Conservation (phyloP, 2,329 filamentous ascomycete species). For the Penicillium palitans region DNA sequence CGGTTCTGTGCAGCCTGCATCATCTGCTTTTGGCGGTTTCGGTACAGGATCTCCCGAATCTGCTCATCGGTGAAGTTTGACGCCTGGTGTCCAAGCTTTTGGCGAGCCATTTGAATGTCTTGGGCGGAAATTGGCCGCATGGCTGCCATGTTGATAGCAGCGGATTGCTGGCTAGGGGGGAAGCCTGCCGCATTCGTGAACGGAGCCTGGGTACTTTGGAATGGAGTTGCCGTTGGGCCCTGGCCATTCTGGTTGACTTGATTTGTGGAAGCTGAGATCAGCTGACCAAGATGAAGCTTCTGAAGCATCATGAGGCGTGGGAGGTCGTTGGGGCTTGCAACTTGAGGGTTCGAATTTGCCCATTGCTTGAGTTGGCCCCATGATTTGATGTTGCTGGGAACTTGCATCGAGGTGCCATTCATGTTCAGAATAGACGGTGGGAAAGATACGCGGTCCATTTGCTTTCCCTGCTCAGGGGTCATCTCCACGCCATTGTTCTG, state of each 20-base stretch:
- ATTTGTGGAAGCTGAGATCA: conserved; percentile 36
- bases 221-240: conserved; percentile 22
- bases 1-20: conserved; percentile 36
- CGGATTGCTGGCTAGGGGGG: conserved; percentile 31
- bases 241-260: conserved; percentile 32
- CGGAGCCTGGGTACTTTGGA: conserved; percentile 31
- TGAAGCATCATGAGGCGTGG: conserved; percentile 45
- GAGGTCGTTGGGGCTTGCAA: conserved; percentile 43
- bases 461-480: conserved; percentile 42
- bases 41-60: conserved; percentile 39
- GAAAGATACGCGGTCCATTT: conserved; percentile 46
- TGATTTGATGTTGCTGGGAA: conserved; percentile 54
- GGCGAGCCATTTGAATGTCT: conserved; percentile 41
- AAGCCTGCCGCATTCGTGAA: conserved; percentile 33
- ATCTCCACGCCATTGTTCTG: conserved; percentile 38
- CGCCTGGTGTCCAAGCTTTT: conserved; percentile 36
- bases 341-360: conserved; percentile 49
- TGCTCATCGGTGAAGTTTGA: conserved; percentile 45
- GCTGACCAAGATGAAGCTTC: conserved; percentile 48
- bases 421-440: conserved; percentile 37
- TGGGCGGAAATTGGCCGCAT: conserved; percentile 38
- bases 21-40: conserved; percentile 39
- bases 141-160: conserved; percentile 29
- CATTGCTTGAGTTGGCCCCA: conserved; percentile 61
- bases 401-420: conserved; percentile 33